Conservation (phyloP, 2,329 filamentous ascomycete species). For the Pseudocercospora crystallina region DNA sequence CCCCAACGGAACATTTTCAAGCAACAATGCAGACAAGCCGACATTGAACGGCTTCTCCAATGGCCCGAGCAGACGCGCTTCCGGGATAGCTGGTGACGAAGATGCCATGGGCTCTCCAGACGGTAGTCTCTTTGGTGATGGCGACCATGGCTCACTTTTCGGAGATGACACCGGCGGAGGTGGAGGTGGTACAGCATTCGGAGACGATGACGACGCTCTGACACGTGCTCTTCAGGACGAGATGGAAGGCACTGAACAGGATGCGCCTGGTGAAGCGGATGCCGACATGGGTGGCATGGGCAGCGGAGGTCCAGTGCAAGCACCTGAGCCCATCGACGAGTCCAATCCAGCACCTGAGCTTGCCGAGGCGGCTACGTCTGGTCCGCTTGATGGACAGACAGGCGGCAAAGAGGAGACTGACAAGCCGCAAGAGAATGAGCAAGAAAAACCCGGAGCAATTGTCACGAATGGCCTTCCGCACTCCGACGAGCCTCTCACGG, state of each 20-base stretch:
- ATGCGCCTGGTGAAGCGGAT: constrained; percentile 34
- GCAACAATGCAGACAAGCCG: constrained; percentile 67
- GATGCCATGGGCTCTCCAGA: constrained; percentile 65
- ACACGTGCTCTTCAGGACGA: constrained; percentile 67
- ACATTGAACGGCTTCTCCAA: constrained; percentile 55
- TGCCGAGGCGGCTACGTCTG: constrained; percentile 29
- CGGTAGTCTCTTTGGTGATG: constrained; percentile 81
- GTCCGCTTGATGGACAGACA: not conserved
- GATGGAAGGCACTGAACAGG: constrained; percentile 37
- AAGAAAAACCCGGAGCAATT: constrained; percentile 4
- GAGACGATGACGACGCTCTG: constrained; percentile 84
- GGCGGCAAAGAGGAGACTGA: not conserved
- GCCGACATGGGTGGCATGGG: constrained; percentile 48
- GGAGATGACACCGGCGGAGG: constrained; percentile 62
- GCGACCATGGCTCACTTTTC: constrained; percentile 73
- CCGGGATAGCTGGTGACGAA: constrained; percentile 43
- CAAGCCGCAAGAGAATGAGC: not conserved
- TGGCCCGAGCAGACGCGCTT: constrained; percentile 20
- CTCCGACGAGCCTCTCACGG: constrained; percentile 46
- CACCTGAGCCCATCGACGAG: not conserved
- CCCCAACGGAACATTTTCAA: constrained; percentile 65
- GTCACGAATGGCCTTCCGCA: constrained; percentile 53
- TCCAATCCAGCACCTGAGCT: constrained; percentile 17
- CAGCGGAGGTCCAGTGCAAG: constrained; percentile 41
- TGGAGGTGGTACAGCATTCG: constrained; percentile 56